Evolutionary conservation across 257 asterid species (phyloP).

Genomic region (Jacaranda copaia): DNA sequence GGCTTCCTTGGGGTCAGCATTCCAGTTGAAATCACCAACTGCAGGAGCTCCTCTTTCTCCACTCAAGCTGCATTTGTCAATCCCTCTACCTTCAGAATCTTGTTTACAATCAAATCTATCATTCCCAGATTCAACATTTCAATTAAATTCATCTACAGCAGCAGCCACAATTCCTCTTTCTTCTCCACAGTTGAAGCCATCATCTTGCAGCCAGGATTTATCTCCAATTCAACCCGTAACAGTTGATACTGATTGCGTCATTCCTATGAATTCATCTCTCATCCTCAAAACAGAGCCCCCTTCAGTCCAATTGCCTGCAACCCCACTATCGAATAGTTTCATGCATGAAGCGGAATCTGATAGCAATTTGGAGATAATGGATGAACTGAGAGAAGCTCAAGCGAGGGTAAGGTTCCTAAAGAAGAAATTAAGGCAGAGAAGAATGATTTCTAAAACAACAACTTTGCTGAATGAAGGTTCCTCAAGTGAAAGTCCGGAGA

Average conservation of each 20-base stretch:
- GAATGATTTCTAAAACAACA: conserved; percentile 26
- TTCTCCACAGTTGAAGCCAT: conserved; percentile 24
- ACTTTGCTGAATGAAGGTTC: neutral
- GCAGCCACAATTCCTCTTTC: conserved; percentile 12
- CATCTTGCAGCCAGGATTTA: conserved; percentile 19
- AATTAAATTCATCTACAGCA: conserved; percentile 20
- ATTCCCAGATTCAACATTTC: conserved; percentile 14
- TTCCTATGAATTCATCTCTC: conserved; percentile 7
- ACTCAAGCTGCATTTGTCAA: conserved; percentile 35
- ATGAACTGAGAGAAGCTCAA: conserved; percentile 51
- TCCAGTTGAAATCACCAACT: conserved; percentile 32
- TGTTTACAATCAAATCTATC: conserved; percentile 26
- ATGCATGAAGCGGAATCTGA: conserved; percentile 27
- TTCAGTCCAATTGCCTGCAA: conserved; percentile 46
- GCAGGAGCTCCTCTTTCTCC: conserved; percentile 34
- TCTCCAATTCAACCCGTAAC: conserved; percentile 31
- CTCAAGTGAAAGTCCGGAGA: conserved; percentile 5
- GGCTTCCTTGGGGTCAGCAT: conserved; percentile 9
- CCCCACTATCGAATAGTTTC: conserved; percentile 16
- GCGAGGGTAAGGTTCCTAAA: conserved; percentile 45
- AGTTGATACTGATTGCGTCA: conserved; percentile 1
- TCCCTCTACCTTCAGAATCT: conserved; percentile 36
- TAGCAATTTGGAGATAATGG: conserved; percentile 33
- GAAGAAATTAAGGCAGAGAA: conserved; percentile 36
- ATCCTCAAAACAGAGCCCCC: conserved; percentile 36